A percentile compares a stretch with the other conserved stretches of the same genome.
Conservation (phyloP, 2,329 filamentous ascomycete genomes). For the Alternaria gansuensis region DNA sequence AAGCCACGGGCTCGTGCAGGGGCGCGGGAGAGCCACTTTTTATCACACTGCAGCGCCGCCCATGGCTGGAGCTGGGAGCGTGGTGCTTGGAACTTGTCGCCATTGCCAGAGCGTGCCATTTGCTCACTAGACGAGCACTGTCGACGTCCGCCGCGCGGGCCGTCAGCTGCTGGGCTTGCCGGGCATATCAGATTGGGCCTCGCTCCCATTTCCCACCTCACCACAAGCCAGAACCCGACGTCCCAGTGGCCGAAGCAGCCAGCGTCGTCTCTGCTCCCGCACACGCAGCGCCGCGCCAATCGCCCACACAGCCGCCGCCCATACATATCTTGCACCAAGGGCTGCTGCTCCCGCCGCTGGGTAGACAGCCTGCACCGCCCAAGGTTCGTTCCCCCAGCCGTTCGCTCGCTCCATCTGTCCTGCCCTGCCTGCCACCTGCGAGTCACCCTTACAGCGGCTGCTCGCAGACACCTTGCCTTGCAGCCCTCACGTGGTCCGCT, state of each 20-base stretch:
- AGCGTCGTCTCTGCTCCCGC: conserved; percentile 18
- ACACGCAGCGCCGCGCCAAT: conserved; percentile 12
- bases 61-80: neutral
- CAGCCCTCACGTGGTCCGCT: conserved; percentile 28
- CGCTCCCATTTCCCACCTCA: conserved; percentile 24
- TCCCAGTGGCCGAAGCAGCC: conserved; percentile 8
- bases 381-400: conserved; percentile 19
- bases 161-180: conserved; percentile 31
- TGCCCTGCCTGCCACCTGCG: conserved; percentile 20
- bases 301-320: conserved; percentile 7
- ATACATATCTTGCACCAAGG: conserved; percentile 15
- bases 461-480: conserved; percentile 22
- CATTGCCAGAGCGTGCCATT: conserved; percentile 29
- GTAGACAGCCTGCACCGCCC: conserved; percentile 14
- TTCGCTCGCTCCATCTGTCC: conserved; percentile 21
- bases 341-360: conserved; percentile 18
- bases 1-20: conserved; percentile 29
- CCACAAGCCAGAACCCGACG: conserved; percentile 18
- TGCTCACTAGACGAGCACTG: conserved; percentile 30
- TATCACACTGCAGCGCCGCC: conserved; percentile 29
- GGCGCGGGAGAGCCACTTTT: conserved; percentile 18
- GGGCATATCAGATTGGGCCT: conserved; percentile 30
- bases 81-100: conserved; percentile 20
- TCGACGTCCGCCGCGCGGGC: conserved; percentile 29
- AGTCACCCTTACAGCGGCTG: conserved; percentile 39